Base-by-base conservation (phyloP, 345 rosid species). In the Pugionium cornutum region DNA sequence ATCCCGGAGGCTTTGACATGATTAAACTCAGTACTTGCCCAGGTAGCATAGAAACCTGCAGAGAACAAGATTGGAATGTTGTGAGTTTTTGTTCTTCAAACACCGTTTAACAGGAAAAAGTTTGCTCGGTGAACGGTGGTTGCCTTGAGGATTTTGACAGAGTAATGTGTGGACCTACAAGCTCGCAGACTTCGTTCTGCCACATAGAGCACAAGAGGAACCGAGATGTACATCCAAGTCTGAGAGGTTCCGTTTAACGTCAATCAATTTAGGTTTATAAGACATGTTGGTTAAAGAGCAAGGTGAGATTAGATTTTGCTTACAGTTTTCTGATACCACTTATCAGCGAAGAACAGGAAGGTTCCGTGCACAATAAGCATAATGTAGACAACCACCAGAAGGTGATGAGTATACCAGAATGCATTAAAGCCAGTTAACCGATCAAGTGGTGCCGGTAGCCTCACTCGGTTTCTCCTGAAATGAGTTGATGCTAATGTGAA, bases 401-500 rank as follows among this genome's bases (percentile, higher is more conserved):
- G 89, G 66, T 94, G 99, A 73, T 94, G 99, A 57, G 97, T 83
- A 65, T 94, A 94, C 99, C 99, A 94, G 70, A 94, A 94, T 10
- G 99, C 94, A 50, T 94, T 94, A 77, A 88, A 94, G 30, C 99
- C 99, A 18, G 96, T 85, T 65, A 90, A 70, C 65, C 82, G 81
- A 67, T 90, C 85, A 73, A 94, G 79, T 6, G 97, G 97, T 40
- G 86, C 60, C 1, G 96, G 97, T 31, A 92, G 83, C 56, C 83
- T 83, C 60, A 92, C 83, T 39, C 66, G 64, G 53, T 90, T 90
- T 66, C 74, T 82, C 73, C 96, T 72, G 72, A 89, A 83, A 26
- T 68, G 80, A 51, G 79, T 76, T 8, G 96, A 86, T 34, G 99
- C 99, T 34, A 90, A 79, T 6, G 82, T 79, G 78, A 86, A 90